These are phyloP conservation scores for Linum tenue DNA, from an alignment of 345 rosid species.

Conservation along the genomic window DNA sequence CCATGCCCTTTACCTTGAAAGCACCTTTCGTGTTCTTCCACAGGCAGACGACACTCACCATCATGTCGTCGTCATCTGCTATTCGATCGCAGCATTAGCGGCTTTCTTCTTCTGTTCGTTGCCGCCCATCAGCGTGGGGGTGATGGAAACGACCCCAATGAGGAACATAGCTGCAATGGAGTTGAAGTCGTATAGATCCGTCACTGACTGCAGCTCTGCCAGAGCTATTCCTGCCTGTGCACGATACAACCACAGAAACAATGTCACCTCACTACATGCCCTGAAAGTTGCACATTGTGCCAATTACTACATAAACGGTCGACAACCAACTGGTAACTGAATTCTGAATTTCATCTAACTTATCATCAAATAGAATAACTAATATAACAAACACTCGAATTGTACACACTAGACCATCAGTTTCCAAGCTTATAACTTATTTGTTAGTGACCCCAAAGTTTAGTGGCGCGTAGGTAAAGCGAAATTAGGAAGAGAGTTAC, in stretches of 20 bases:
- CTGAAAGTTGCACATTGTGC: no score
- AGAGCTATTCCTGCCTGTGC: constrained; percentile 81
- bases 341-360: no score
- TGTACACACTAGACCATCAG: no score
- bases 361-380: no score
- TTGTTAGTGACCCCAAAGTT: neutral
- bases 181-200: constrained; percentile 81
- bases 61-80: neutral
- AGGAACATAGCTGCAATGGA: constrained; percentile 74
- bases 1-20: no score
- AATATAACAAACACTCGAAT: no score
- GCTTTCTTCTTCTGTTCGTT: constrained; percentile 19
- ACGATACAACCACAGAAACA: constrained; percentile 11
- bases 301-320: no score
- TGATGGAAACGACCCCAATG: constrained; percentile 61
- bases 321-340: no score
- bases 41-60: neutral
- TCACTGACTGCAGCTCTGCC: constrained; percentile 67
- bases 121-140: constrained; percentile 68
- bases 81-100: neutral
- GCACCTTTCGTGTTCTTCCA: neutral
- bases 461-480: neutral
- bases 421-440: no score
- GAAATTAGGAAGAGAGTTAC: constrained; percentile 21
- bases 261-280: neutral